Base-by-base conservation (phyloP, 352 stramenopile species). In the Pythium utonaiense region DNA sequence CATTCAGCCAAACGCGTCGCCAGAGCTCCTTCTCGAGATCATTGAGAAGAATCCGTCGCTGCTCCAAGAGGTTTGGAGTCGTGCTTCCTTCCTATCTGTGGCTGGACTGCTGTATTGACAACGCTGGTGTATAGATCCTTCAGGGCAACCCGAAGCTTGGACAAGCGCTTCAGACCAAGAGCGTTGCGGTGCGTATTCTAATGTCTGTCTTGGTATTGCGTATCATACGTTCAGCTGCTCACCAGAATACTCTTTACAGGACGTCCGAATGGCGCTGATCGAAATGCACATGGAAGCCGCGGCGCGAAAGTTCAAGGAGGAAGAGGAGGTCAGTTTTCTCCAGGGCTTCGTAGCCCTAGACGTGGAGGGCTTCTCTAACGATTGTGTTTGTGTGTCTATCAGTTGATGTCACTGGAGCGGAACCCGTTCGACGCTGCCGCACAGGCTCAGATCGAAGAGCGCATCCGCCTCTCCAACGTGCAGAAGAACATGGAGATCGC, bases 401-500 rank as follows among this genome's bases (percentile, higher is more conserved):
- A 79, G 71, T 38, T 78, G n/a, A 54, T 66, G 33, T 73, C 76
- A 12, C 58, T 95, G 34, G 81, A 94, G 33, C 61, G 56, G 13
- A 92, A 96, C 58, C 86, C 85, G 12, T 91, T 93, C 48, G 84
- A 93, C 36, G 76, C 75, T 13, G 77, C 69, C 21, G 83, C 85
- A 7, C 86, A 96, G 51, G 79, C 71, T 17, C 79, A 93, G 64
- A 94, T 96, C 42, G 86, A 86, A 53, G 85, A 96, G 66, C 77
- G 77, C 42, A 96, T 96, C 62, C 81, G 85, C 14, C 55, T 93
- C 1, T 85, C 71, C 8, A 96, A 96, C 40, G 84, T 96, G 13
- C 83, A 96, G 57, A 83, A 90, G 41, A 96, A 95, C 56, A 93
- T 96, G 83, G 85, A 94, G 60, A 93, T 94, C 53, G 86, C 86